Conservation (phyloP, 2,329 filamentous ascomycete species). For the Mariannaea sp. region DNA sequence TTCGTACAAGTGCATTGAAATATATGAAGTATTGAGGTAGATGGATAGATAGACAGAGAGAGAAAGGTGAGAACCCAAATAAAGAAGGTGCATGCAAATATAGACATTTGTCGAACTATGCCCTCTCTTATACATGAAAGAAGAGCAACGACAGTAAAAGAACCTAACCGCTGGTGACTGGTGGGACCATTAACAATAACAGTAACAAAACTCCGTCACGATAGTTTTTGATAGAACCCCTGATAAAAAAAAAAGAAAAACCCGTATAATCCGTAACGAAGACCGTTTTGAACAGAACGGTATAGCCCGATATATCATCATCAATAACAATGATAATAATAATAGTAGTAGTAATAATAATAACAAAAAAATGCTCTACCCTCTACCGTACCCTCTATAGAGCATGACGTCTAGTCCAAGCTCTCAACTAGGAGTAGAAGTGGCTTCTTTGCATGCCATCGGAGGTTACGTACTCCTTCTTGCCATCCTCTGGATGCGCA, state of each 20-base stretch:
- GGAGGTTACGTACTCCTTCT: slow-evolving; percentile 57
- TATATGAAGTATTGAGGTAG: neutral
- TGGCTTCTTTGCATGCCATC: slow-evolving; percentile 64
- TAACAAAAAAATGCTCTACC: too few relatives aligned
- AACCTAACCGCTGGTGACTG: slow-evolving; percentile 35
- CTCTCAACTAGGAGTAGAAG: slow-evolving; percentile 56
- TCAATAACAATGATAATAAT: too few relatives aligned
- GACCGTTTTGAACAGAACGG: slow-evolving; percentile 23
- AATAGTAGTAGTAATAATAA: too few relatives aligned
- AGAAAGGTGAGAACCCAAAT: neutral
- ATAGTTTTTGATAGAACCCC: slow-evolving; percentile 32
- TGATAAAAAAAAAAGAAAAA: slow-evolving; percentile 34
- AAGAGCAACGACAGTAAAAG: slow-evolving; percentile 6
- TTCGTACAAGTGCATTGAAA: too few relatives aligned
- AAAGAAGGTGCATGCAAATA: slow-evolving; percentile 25
- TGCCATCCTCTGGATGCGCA: slow-evolving; percentile 47
- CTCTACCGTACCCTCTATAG: slow-evolving; percentile 8
- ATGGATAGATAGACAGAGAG: neutral
- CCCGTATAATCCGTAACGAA: slow-evolving; percentile 29
- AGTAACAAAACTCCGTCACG: slow-evolving; percentile 31
- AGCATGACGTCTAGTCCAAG: neutral
- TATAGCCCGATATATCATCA: too few relatives aligned
- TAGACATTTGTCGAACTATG: slow-evolving; percentile 11
- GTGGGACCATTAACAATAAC: slow-evolving; percentile 30
- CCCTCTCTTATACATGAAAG: slow-evolving; percentile 13